phyloP scores from a whole-genome alignment of 768 basidiomycete species.

The Pleurotus ostreatus region DNA sequence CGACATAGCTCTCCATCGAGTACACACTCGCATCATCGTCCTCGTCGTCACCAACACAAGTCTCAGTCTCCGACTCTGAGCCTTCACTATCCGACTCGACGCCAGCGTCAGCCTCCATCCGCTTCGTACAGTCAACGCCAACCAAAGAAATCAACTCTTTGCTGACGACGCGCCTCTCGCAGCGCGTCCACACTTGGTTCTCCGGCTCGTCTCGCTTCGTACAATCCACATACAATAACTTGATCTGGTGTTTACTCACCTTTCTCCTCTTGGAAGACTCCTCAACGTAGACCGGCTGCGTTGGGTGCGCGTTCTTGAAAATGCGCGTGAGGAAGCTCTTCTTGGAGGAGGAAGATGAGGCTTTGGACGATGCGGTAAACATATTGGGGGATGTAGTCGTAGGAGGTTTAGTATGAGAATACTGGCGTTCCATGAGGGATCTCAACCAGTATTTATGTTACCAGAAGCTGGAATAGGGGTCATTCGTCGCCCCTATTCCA shows the following conservation, averaged over 20 bases:
- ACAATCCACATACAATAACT: not conserved
- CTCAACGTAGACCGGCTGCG: not conserved
- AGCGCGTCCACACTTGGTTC: not conserved
- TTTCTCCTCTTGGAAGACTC: not conserved
- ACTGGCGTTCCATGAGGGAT: no score
- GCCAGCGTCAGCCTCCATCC: conserved; percentile 5
- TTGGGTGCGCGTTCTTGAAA: not conserved
- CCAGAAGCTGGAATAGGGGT: no score
- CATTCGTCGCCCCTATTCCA: no score
- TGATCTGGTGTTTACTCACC: conserved; percentile 5
- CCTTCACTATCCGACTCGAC: not conserved
- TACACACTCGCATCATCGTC: not conserved
- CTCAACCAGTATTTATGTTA: no score
- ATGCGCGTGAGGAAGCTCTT: conserved; percentile 1
- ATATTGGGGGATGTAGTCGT: not conserved
- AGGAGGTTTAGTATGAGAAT: no score
- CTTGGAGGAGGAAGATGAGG: not conserved
- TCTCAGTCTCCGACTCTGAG: not conserved
- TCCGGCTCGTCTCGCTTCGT: not conserved
- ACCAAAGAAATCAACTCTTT: conserved; percentile 3
- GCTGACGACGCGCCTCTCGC: conserved; percentile 1
- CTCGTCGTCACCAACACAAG: not conserved
- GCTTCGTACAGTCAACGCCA: not conserved
- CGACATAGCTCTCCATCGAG: not conserved
- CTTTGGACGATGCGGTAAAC: not conserved